Evolutionary conservation across 176 grass and related monocot species (phyloP), one percentile per base, ranked within the genome.

Genomic region (Carex myosuroides): DNA sequence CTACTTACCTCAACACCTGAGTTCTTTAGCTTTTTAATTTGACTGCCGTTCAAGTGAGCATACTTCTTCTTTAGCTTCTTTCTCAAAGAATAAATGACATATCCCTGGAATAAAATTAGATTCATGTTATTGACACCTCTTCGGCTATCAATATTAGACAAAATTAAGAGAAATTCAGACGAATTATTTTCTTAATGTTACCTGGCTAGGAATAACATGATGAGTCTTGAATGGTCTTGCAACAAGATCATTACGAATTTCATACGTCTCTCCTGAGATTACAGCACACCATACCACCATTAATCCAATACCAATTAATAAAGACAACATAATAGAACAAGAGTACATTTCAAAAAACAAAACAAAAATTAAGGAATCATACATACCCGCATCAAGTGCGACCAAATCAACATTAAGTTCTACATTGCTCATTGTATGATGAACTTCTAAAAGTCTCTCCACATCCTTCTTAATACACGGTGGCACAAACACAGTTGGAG

Each of bases 211-310:
- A 85, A 99, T 89, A 83, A 91, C 76, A 88, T 98, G 96, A 67
- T 90, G 88, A 65, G 93, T 99, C 84, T 89, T 88, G 83, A 99
- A 95, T 89, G 96, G 93, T 69, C 91, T 92, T 44, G 90, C 91
- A 86, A 99, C 96, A 89, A 98, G 93, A 79, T 95, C 91, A 89
- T 99, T 99, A 72, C 96, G 85, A 81, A 95, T 91, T 87, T 99
- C 93, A 87, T 95, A 94, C 3, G 96, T 99, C 85, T 98, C 93
- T 56, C 91, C 96, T 99, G 73, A 90, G 79, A 88, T 32, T 89
- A 37, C 13, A 64, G 14, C 33, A 83, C 41, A n/a, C 21, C 67
- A 7, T 67, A 48, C 13, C 58, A 81, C 22, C 56, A 24, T 64
- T 17, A 60, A 16, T 60, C 48, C 18, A 76, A 53, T 48, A 39